Percentiles rank a stretch among this genome's conserved stretches.
Evolutionary conservation across 2,329 filamentous ascomycete genomes (phyloP).

Genomic region (Pseudogymnoascus sp.): DNA sequence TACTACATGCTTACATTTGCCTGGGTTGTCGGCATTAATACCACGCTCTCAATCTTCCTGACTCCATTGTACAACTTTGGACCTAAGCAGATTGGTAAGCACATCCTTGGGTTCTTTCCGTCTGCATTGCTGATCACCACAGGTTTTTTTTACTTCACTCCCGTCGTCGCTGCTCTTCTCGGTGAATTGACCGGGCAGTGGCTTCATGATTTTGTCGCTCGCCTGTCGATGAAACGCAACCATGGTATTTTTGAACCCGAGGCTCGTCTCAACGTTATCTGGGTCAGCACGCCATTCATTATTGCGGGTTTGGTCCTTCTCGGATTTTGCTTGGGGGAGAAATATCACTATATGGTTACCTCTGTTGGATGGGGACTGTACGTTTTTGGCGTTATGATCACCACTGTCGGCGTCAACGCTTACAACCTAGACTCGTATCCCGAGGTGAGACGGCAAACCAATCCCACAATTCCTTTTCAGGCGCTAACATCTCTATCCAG

Average conservation of each 20-base stretch:
- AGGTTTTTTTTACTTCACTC: conserved; percentile 49
- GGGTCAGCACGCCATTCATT: conserved; percentile 40
- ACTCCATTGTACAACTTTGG: conserved; percentile 42
- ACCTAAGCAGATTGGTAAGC: conserved; percentile 39
- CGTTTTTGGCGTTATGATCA: conserved; percentile 47
- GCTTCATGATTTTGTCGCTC: conserved; percentile 43
- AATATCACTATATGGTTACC: conserved; percentile 44
- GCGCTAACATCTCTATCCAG: not conserved
- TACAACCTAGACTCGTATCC: conserved; percentile 48
- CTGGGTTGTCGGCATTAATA: conserved; percentile 48
- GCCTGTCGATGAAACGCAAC: conserved; percentile 36
- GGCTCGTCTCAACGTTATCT: conserved; percentile 41
- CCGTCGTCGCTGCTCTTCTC: conserved; percentile 43
- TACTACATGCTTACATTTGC: conserved; percentile 37
- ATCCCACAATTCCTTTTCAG: not conserved
- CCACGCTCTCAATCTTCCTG: conserved; percentile 44
- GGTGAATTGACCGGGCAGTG: conserved; percentile 47
- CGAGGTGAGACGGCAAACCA: conserved; percentile 32
- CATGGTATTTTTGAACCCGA: conserved; percentile 48
- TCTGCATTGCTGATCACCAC: conserved; percentile 1
- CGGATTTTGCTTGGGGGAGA: conserved; percentile 41
- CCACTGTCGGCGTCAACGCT: conserved; percentile 41
- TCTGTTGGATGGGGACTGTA: conserved; percentile 44
- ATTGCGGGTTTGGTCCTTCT: conserved; percentile 41
- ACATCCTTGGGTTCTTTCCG: not conserved